phyloP scores from a whole-genome alignment of 257 asterid species.

The Fraxinus cuspidata region DNA sequence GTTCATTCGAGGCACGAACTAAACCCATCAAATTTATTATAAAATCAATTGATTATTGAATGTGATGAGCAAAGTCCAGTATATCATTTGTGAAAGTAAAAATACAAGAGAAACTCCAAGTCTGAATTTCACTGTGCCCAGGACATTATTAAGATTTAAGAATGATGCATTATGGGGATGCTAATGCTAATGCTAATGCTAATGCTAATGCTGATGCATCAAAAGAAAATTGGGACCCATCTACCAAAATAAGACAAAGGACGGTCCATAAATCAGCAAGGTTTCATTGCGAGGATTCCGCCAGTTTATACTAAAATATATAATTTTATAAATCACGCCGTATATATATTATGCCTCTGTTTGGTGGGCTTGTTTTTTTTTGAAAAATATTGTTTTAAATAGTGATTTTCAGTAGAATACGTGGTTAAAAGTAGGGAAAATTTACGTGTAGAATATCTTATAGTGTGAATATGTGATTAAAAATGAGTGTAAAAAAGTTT shows the following conservation, averaged over 20 bases:
- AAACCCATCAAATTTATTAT: background rate
- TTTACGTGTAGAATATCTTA: too few species aligned
- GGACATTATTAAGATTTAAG: background rate
- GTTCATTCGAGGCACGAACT: background rate
- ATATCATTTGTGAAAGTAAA: background rate
- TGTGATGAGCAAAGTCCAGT: background rate
- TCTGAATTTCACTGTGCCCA: background rate
- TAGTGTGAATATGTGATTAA: too few species aligned
- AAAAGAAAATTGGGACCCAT: background rate
- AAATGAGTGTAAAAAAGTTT: too few species aligned
- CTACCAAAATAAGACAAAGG: slow-evolving; percentile 25
- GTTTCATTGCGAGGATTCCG: slow-evolving; percentile 86
- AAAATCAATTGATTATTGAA: background rate
- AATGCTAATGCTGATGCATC: too few species aligned
- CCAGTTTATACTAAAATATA: slow-evolving; percentile 28
- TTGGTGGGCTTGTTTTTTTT: too few species aligned
- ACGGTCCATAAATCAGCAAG: slow-evolving; percentile 59
- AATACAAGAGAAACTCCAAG: background rate
- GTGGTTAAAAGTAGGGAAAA: too few species aligned
- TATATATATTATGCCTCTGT: too few species aligned
- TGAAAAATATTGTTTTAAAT: too few species aligned
- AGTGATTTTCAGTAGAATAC: too few species aligned
- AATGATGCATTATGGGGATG: background rate
- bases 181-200: background rate
- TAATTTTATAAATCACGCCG: too few species aligned